These are phyloP conservation scores for Scleromitrula shiraiana DNA, from an alignment of 2,329 filamentous ascomycete genomes.

Conservation along the genomic window DNA sequence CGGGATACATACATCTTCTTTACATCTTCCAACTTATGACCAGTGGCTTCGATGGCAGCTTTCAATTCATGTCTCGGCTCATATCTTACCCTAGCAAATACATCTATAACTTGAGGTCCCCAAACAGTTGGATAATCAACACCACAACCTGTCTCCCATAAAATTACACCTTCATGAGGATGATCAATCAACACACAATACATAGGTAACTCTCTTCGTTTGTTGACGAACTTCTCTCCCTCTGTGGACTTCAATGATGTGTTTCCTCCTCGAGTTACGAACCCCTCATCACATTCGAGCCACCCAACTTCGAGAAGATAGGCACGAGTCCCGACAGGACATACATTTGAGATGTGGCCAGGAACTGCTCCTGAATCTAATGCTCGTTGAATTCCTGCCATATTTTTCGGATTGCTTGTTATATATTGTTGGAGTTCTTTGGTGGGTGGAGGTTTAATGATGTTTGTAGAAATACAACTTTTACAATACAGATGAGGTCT, in stretches of 20 bases:
- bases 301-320: slow-evolving; percentile 38
- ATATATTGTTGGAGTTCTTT: background rate
- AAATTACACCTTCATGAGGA: slow-evolving; percentile 22
- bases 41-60: slow-evolving; percentile 31
- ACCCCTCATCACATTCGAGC: slow-evolving; percentile 40
- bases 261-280: slow-evolving; percentile 27
- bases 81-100: slow-evolving; percentile 31
- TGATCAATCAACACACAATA: slow-evolving; percentile 24
- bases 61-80: slow-evolving; percentile 24
- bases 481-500: too few relatives aligned
- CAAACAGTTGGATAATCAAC: slow-evolving; percentile 26
- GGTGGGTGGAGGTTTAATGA: background rate
- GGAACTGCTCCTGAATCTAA: slow-evolving; percentile 21
- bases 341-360: slow-evolving; percentile 25
- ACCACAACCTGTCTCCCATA: slow-evolving; percentile 24
- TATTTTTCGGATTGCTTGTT: slow-evolving; percentile 5
- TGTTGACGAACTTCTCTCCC: slow-evolving; percentile 19
- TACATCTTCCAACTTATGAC: slow-evolving; percentile 38
- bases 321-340: slow-evolving; percentile 39
- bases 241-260: slow-evolving; percentile 18
- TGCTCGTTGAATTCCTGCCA: slow-evolving; percentile 22
- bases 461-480: too few relatives aligned
- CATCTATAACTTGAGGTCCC: slow-evolving; percentile 31
- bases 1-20: slow-evolving; percentile 31
- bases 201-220: slow-evolving; percentile 21